These are phyloP conservation scores for Saccharomycopsis sp. DNA, from an alignment of 805 yeast species.

Conservation along the genomic window DNA sequence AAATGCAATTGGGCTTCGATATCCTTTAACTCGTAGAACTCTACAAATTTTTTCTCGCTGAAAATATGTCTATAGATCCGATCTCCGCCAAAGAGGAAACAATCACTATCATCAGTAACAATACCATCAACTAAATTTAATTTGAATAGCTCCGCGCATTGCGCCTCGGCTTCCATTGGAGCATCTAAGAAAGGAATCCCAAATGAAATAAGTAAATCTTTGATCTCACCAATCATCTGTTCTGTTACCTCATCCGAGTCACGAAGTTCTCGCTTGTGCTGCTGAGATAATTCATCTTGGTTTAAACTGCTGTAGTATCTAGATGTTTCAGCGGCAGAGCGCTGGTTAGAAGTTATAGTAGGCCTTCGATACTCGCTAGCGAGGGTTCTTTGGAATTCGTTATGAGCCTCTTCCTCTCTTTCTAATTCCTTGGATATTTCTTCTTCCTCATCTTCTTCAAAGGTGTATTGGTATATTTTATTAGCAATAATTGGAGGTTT, in stretches of 20 bases:
- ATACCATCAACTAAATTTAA: slow-evolving; percentile 85
- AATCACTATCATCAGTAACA: slow-evolving; percentile 95
- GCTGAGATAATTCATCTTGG: slow-evolving; percentile 48
- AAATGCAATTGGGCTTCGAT: slow-evolving; percentile 62
- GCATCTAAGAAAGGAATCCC: slow-evolving; percentile 95
- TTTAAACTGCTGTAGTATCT: slow-evolving; percentile 25
- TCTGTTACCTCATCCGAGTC: slow-evolving; percentile 90
- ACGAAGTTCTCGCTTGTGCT: slow-evolving; percentile 61
- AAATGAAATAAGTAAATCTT: slow-evolving; percentile 76
- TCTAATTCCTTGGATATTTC: slow-evolving; percentile 54
- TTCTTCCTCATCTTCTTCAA: slow-evolving; percentile 74
- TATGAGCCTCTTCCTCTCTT: slow-evolving; percentile 69
- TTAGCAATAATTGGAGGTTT: neutral
- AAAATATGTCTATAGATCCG: slow-evolving; percentile 86
- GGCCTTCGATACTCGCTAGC: slow-evolving; percentile 18
- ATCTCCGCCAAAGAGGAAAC: slow-evolving; percentile 87
- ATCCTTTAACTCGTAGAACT: slow-evolving; percentile 60
- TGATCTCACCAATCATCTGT: slow-evolving; percentile 84
- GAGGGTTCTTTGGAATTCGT: slow-evolving; percentile 45
- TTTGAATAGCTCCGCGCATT: slow-evolving; percentile 75
- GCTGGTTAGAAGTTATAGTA: neutral
- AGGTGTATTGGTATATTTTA: slow-evolving; percentile 47
- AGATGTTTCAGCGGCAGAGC: slow-evolving; percentile 20
- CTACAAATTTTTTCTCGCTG: slow-evolving; percentile 87
- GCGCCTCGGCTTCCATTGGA: slow-evolving; percentile 99